Percentiles rank a stretch among this genome's conserved stretches.
These are phyloP conservation scores for Botrytis tulipae DNA, from an alignment of 2,329 filamentous ascomycete genomes.

Conservation along the genomic window DNA sequence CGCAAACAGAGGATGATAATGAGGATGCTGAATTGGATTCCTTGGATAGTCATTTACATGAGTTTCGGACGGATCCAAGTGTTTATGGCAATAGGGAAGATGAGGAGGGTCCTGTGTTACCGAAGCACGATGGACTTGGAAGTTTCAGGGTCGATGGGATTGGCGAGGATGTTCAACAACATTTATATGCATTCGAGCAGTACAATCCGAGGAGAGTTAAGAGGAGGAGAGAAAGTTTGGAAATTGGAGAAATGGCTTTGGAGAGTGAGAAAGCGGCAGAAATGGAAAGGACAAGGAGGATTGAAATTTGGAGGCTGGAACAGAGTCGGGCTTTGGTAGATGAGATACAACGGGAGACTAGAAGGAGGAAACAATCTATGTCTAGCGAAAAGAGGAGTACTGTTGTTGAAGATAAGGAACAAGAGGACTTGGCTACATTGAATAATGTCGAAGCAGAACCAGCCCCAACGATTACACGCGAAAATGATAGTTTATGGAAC, in stretches of 20 bases:
- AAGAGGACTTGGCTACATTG: conserved; percentile 38
- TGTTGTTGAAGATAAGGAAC: conserved; percentile 31
- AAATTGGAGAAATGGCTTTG: conserved; percentile 50
- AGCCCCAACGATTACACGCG: conserved; percentile 42
- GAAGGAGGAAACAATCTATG: conserved; percentile 63
- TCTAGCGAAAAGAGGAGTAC: conserved; percentile 45
- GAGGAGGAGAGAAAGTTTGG: conserved; percentile 53
- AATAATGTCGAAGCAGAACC: conserved; percentile 31
- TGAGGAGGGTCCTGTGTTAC: conserved; percentile 63
- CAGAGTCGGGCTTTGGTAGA: conserved; percentile 83
- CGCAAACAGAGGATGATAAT: conserved; percentile 53
- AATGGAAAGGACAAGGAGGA: conserved; percentile 73
- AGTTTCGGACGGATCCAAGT: conserved; percentile 66
- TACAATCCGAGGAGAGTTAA: conserved; percentile 71
- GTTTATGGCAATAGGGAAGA: conserved; percentile 34
- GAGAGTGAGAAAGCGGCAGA: conserved; percentile 59
- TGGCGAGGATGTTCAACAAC: conserved; percentile 67
- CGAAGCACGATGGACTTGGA: conserved; percentile 87
- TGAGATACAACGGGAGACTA: conserved; percentile 85
- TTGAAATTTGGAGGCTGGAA: conserved; percentile 89
- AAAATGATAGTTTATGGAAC: conserved; percentile 71
- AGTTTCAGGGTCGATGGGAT: conserved; percentile 69
- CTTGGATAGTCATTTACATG: conserved; percentile 85
- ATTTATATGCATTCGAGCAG: conserved; percentile 84
- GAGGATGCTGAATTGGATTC: conserved; percentile 86